A percentile compares a stretch with the other conserved stretches of the same genome.
Conservation (phyloP, 2,329 filamentous ascomycete species). For the Tolypocladium tropicale region DNA sequence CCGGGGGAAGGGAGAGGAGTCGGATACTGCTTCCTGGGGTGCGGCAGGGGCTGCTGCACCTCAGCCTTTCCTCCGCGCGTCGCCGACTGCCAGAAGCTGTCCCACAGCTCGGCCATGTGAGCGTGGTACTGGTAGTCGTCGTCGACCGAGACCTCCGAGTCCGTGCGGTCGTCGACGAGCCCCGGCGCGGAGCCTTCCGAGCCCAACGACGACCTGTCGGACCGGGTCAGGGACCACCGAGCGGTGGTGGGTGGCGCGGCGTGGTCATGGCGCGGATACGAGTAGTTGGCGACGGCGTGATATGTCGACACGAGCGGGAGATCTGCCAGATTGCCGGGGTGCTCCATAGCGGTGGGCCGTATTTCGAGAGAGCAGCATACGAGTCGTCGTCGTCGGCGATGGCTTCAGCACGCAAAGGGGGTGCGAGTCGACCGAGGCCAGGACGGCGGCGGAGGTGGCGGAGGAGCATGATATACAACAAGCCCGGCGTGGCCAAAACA, state of each 20-base stretch:
- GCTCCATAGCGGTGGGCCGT: slow-evolving; percentile 22
- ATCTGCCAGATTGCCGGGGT: slow-evolving; percentile 23
- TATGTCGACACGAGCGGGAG: slow-evolving; percentile 29
- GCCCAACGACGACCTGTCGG: slow-evolving; percentile 31
- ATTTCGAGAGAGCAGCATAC: background rate
- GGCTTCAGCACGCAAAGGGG: background rate
- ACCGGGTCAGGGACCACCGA: background rate
- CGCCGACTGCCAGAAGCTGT: slow-evolving; percentile 34
- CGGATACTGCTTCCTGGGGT: slow-evolving; percentile 18
- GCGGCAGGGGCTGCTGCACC: slow-evolving; percentile 3
- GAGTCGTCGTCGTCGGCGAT: background rate
- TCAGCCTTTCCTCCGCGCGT: slow-evolving; percentile 5
- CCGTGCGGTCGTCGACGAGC: slow-evolving; percentile 38
- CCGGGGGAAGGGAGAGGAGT: slow-evolving; percentile 19
- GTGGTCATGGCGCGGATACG: slow-evolving; percentile 23
- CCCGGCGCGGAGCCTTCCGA: slow-evolving; percentile 36
- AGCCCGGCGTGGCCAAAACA: background rate
- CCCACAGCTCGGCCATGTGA: slow-evolving; percentile 36
- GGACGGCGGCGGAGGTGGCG: background rate
- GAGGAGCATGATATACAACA: slow-evolving; percentile 1
- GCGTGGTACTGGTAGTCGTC: slow-evolving; percentile 39
- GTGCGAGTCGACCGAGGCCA: background rate
- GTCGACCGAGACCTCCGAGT: slow-evolving; percentile 40
- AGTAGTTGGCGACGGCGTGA: slow-evolving; percentile 29
- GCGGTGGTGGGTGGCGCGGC: slow-evolving; percentile 6